A percentile compares a stretch with the other conserved stretches of the same genome.
These are phyloP conservation scores for Yarrowia sp. DNA, from an alignment of 805 yeast genomes.

Conservation along the genomic window DNA sequence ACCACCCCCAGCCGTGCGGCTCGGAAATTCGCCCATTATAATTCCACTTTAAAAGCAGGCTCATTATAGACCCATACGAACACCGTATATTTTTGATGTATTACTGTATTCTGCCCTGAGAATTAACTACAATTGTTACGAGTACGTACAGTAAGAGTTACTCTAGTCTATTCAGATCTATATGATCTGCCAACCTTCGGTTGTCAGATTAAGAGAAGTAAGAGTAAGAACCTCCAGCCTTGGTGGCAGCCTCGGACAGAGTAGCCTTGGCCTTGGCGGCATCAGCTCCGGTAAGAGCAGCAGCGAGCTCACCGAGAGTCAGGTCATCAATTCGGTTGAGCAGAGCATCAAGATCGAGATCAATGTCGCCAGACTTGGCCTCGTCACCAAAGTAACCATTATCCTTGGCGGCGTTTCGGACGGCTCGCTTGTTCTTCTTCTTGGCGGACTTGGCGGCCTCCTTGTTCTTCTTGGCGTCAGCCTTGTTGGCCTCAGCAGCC, in stretches of 20 bases:
- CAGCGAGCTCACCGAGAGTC: conserved; percentile 72
- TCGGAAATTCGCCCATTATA: no score
- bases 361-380: conserved; percentile 59
- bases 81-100: no score
- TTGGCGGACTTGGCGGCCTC: conserved; percentile 86
- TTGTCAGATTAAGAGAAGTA: not conserved
- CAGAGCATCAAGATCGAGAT: conserved; percentile 71
- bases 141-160: no score
- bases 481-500: conserved; percentile 58
- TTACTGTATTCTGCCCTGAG: no score
- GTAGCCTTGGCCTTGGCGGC: conserved; percentile 58
- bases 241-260: conserved; percentile 55
- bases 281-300: conserved; percentile 55
- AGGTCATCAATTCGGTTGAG: conserved; percentile 79
- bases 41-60: no score
- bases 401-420: conserved; percentile 82
- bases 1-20: no score
- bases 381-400: conserved; percentile 72
- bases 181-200: no score
- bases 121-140: no score
- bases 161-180: not conserved
- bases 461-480: conserved; percentile 88
- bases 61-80: no score
- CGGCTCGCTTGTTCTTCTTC: conserved; percentile 92
- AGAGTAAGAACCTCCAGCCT: conserved; percentile 38